Evolutionary conservation across 2,329 filamentous ascomycete genomes (phyloP), one percentile per base, ranked within the genome.

Genomic region (Venturia nashicola): DNA sequence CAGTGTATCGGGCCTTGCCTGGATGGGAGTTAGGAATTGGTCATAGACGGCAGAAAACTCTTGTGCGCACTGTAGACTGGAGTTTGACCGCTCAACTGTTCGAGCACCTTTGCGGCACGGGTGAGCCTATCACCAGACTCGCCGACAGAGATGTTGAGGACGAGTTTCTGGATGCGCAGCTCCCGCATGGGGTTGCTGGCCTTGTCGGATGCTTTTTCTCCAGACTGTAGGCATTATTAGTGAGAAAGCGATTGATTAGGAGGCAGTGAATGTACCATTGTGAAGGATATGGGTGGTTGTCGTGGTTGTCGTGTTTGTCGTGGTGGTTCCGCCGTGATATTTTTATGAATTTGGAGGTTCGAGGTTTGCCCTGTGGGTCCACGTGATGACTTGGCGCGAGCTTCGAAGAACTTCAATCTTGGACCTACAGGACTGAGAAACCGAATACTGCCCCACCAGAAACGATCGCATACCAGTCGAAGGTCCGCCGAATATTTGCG

Each of bases 91-190:
- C 86, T 91, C 79, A 99, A 85, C 86, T 99, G 94, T 86, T 99
- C 94, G 74, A 99, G 86, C 86, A 99, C 94, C 88, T 99, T 99
- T 78, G 94, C 94, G 78, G 94, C 94, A 89, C 94, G 90, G 75
- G 94, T 99, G 79, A 99, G 89, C 88, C 94, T 96, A 84, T 99
- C 94, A 90, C 94, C 94, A 88, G 93, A 97, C 86, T 99, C 94
- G 83, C 94, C 94, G 76, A 99, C 94, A 74, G 90, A 97, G 83
- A 97, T 97, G 88, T 97, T 97, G 79, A 97, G 90, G 81, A 96
- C 61, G 61, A 97, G 90, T 86, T 97, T 97, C 84, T 96, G 91
- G 83, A 97, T 94, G 85, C 91, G 91, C 79, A 97, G 90, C 85
- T 99, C 93, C 85, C 92, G 90, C 94, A 99, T 99, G 84, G 94